A percentile compares a stretch with the other conserved stretches of the same genome.
These are phyloP conservation scores for Pistacia vera DNA, from an alignment of 345 rosid species.

Conservation along the genomic window DNA sequence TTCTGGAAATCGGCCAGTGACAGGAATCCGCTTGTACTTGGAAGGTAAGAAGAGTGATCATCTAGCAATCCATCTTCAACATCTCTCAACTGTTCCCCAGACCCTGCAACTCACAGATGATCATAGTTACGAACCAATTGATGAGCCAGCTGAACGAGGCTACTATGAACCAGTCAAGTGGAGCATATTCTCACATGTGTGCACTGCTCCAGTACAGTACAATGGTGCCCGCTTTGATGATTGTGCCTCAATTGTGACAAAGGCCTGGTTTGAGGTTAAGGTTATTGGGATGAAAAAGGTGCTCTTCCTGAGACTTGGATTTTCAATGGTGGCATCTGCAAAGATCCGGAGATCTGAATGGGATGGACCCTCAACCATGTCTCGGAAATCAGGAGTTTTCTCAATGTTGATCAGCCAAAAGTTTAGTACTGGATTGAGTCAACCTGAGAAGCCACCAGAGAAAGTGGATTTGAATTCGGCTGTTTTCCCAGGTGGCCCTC, in stretches of 20 bases:
- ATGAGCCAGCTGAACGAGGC: slow-evolving; percentile 55
- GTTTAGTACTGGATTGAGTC: slow-evolving; percentile 55
- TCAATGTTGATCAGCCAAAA: slow-evolving; percentile 69
- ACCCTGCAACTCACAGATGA: slow-evolving; percentile 65
- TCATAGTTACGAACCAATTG: slow-evolving; percentile 45
- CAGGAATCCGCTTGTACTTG: slow-evolving; percentile 84
- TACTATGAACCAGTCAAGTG: slow-evolving; percentile 88
- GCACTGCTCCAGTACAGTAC: slow-evolving; percentile 82
- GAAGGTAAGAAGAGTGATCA: slow-evolving; percentile 93
- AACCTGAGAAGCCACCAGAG: slow-evolving; percentile 47
- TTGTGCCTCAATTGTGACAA: slow-evolving; percentile 75
- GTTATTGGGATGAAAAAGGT: slow-evolving; percentile 82
- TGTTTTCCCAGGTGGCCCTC: slow-evolving; percentile 81
- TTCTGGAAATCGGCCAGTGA: slow-evolving; percentile 78
- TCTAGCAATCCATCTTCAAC: slow-evolving; percentile 89
- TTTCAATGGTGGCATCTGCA: slow-evolving; percentile 70
- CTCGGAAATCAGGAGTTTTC: slow-evolving; percentile 81
- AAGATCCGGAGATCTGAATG: slow-evolving; percentile 75
- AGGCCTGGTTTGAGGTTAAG: slow-evolving; percentile 93
- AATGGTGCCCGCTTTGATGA: slow-evolving; percentile 65
- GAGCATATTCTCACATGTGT: slow-evolving; percentile 91
- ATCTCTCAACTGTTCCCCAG: slow-evolving; percentile 68
- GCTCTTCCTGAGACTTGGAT: slow-evolving; percentile 86
- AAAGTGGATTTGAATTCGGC: slow-evolving; percentile 86
- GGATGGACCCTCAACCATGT: slow-evolving; percentile 67